Percentiles rank a stretch among this genome's conserved stretches.
Conservation (phyloP, 2,329 filamentous ascomycete genomes). For the Arthrobotrys sinensis region DNA sequence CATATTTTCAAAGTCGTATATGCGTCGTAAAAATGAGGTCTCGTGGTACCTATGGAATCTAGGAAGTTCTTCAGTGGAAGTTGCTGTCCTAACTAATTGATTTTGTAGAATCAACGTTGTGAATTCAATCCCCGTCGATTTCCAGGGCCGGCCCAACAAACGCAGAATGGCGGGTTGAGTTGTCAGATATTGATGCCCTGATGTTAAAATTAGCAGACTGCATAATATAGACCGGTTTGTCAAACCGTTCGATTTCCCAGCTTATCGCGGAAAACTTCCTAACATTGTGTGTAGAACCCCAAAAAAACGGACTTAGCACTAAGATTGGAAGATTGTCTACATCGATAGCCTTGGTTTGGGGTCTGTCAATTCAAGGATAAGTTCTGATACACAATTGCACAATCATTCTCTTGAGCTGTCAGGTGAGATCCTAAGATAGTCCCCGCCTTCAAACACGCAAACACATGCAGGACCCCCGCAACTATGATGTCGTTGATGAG, state of each 20-base stretch:
- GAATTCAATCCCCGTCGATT: constrained; percentile 7
- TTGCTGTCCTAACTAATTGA: background rate
- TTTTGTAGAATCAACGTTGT: background rate
- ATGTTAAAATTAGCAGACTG: constrained; percentile 55
- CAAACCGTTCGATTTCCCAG: constrained; percentile 25
- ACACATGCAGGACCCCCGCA: background rate
- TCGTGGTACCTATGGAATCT: constrained; percentile 29
- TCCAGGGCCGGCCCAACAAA: constrained; percentile 39
- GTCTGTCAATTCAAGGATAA: constrained; percentile 7
- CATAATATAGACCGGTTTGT: constrained; percentile 48
- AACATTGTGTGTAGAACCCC: background rate
- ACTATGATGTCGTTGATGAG: constrained; percentile 5
- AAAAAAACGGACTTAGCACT: background rate
- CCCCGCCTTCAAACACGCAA: background rate
- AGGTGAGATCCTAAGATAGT: constrained; percentile 8
- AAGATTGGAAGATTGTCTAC: background rate
- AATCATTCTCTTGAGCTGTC: background rate
- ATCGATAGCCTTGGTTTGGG: constrained; percentile 1
- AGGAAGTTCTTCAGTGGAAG: constrained; percentile 9
- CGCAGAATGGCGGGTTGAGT: constrained; percentile 41
- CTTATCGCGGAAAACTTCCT: constrained; percentile 38
- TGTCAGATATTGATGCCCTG: constrained; percentile 51
- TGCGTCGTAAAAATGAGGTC: constrained; percentile 1
- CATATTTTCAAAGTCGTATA: background rate
- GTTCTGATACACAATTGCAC: background rate